Evolutionary conservation across 1,284 basidiomycete genomes (phyloP).

Genomic region (Porodaedalea pini): DNA sequence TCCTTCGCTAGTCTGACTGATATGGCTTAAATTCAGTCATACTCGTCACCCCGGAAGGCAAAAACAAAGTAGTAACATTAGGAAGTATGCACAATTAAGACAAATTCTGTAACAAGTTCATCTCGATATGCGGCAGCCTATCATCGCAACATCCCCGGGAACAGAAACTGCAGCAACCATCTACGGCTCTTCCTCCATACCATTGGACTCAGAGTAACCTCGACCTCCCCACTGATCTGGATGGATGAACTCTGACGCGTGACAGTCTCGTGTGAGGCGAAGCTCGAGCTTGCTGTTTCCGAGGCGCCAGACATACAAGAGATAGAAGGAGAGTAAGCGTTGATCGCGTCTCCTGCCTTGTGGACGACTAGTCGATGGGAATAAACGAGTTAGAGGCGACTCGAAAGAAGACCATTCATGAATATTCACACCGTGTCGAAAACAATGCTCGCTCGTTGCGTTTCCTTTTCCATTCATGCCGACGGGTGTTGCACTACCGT

Average conservation of each 20-base stretch:
- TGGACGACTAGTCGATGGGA: neutral
- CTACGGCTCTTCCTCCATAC: neutral
- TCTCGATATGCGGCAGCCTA: neutral
- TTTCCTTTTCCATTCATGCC: slow-evolving; percentile 9
- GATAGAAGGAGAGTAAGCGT: slow-evolving; percentile 8
- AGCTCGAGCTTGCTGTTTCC: neutral
- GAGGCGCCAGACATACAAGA: slow-evolving; percentile 12
- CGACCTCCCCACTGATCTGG: neutral
- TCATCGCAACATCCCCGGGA: neutral
- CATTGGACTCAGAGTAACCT: neutral
- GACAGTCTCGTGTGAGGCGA: slow-evolving; percentile 3
- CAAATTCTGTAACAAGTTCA: neutral
- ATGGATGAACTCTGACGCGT: neutral
- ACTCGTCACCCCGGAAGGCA: too few species aligned
- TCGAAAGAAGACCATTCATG: neutral
- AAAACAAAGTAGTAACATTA: too few species aligned
- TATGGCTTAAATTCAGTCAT: neutral
- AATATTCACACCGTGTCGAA: neutral
- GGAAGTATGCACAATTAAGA: too few species aligned
- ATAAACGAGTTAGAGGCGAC: neutral
- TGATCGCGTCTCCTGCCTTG: slow-evolving; percentile 12
- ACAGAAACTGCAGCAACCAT: neutral
- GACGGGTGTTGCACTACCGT: neutral
- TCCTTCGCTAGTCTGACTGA: too few species aligned
- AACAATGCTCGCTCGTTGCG: slow-evolving; percentile 6